phyloP scores from a whole-genome alignment of 2,329 filamentous ascomycete species.

The Diplodia seriata region DNA sequence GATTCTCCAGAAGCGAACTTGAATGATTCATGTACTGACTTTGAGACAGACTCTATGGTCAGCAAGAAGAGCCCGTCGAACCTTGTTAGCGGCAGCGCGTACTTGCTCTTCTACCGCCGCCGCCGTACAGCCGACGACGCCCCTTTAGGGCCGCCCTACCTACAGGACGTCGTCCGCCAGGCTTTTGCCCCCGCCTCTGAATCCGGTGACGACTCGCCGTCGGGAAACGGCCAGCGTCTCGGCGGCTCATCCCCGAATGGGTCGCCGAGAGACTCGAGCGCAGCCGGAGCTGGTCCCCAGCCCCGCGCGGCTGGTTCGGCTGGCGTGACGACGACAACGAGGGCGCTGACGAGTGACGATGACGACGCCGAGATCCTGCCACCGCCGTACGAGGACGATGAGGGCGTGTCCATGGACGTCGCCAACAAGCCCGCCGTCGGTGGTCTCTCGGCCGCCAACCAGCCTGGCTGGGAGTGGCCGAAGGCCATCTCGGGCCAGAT shows the following conservation, averaged over 20 bases:
- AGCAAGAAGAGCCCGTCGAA: constrained; percentile 65
- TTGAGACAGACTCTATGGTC: constrained; percentile 73
- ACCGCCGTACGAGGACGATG: constrained; percentile 26
- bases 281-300: constrained; percentile 68
- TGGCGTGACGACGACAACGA: constrained; percentile 23
- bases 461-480: constrained; percentile 2
- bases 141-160: constrained; percentile 79
- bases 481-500: background rate
- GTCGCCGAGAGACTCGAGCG: constrained; percentile 86
- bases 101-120: constrained; percentile 94
- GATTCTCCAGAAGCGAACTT: constrained; percentile 43
- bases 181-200: constrained; percentile 62
- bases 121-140: constrained; percentile 67
- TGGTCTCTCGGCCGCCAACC: background rate
- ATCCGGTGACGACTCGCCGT: constrained; percentile 45
- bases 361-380: background rate
- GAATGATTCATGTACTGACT: constrained; percentile 50
- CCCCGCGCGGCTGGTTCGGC: constrained; percentile 31
- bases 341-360: constrained; percentile 8
- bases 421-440: background rate
- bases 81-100: constrained; percentile 79
- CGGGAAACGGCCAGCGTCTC: constrained; percentile 89
- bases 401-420: constrained; percentile 3
- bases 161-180: constrained; percentile 72
- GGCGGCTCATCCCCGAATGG: constrained; percentile 86